phyloP scores from a whole-genome alignment of 2,329 filamentous ascomycete species.

The Hypomyces perniciosus region DNA sequence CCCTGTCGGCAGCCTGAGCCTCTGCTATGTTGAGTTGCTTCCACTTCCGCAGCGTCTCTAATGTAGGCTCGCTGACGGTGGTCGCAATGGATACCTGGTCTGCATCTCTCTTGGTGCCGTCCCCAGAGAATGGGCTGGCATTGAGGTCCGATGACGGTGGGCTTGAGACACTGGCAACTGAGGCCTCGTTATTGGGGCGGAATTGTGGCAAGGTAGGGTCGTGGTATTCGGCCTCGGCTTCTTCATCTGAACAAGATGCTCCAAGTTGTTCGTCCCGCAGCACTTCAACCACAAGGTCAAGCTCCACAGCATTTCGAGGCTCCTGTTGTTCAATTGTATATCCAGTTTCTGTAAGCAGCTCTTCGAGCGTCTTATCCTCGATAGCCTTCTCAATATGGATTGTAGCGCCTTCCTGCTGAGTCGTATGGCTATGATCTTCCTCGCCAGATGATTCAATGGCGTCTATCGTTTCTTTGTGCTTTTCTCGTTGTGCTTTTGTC shows the following conservation, averaged over 20 bases:
- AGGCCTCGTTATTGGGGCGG: slow-evolving; percentile 46
- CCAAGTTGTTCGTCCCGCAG: slow-evolving; percentile 17
- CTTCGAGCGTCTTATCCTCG: slow-evolving; percentile 24
- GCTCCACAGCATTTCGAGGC: slow-evolving; percentile 28
- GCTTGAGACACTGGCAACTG: slow-evolving; percentile 14
- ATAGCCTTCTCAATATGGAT: slow-evolving; percentile 14
- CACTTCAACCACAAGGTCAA: slow-evolving; percentile 22
- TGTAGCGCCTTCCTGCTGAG: not conserved
- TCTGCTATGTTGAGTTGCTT: slow-evolving; percentile 59
- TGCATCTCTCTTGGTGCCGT: not conserved
- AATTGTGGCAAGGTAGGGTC: slow-evolving; percentile 67
- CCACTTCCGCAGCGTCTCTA: slow-evolving; percentile 39
- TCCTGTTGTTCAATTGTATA: slow-evolving; percentile 35
- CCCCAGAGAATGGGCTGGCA: not conserved
- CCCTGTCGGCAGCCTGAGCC: slow-evolving; percentile 60
- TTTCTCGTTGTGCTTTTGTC: slow-evolving; percentile 56
- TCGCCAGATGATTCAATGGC: slow-evolving; percentile 30
- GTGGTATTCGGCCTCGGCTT: slow-evolving; percentile 26
- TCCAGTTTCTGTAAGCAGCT: slow-evolving; percentile 38
- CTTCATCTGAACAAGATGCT: slow-evolving; percentile 11
- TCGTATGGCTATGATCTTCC: slow-evolving; percentile 16
- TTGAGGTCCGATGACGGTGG: not conserved
- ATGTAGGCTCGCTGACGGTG: slow-evolving; percentile 18
- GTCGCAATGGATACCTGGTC: not conserved
- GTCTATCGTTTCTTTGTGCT: slow-evolving; percentile 45